Conservation (phyloP, 139 green algal genomes). For the Spirogloea muscicola region DNA sequence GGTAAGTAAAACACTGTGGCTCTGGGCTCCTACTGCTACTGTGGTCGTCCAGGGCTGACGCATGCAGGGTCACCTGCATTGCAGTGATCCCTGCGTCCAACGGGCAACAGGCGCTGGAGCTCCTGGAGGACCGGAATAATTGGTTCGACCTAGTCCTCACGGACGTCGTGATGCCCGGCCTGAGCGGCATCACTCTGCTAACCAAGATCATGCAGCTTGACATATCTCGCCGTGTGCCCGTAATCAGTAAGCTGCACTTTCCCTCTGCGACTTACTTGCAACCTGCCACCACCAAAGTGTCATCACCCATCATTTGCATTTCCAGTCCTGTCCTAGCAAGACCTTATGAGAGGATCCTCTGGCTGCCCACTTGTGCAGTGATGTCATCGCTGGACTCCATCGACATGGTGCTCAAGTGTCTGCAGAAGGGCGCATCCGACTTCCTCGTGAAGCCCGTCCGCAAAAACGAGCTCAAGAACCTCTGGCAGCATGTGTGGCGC, state of each 20-base stretch:
- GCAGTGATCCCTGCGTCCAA: slow-evolving; percentile 32
- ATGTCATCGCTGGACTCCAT: slow-evolving; percentile 47
- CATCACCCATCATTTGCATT: too few species aligned
- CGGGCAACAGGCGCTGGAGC: slow-evolving; percentile 29
- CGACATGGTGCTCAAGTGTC: slow-evolving; percentile 51
- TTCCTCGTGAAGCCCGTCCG: slow-evolving; percentile 82
- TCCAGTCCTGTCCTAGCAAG: too few species aligned
- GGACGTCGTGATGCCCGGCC: slow-evolving; percentile 45
- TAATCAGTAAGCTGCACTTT: slow-evolving; percentile 40
- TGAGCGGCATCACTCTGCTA: slow-evolving; percentile 41
- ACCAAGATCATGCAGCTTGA: slow-evolving; percentile 43
- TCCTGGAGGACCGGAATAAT: slow-evolving; percentile 12
- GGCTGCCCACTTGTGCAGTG: slow-evolving; percentile 37
- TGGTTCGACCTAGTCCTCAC: slow-evolving; percentile 50
- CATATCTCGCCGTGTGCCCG: slow-evolving; percentile 18
- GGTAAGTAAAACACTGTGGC: too few species aligned
- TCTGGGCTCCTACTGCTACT: too few species aligned
- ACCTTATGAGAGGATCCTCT: too few species aligned
- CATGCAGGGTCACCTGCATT: too few species aligned
- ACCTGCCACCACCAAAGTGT: too few species aligned
- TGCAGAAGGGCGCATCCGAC: slow-evolving; percentile 76
- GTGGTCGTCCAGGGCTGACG: too few species aligned
- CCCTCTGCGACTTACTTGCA: too few species aligned
- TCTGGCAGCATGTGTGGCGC: slow-evolving; percentile 80
- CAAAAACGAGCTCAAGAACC: slow-evolving; percentile 74